phyloP scores from a whole-genome alignment of 148 eudicot genomes.

The Arctostaphylos glauca region DNA sequence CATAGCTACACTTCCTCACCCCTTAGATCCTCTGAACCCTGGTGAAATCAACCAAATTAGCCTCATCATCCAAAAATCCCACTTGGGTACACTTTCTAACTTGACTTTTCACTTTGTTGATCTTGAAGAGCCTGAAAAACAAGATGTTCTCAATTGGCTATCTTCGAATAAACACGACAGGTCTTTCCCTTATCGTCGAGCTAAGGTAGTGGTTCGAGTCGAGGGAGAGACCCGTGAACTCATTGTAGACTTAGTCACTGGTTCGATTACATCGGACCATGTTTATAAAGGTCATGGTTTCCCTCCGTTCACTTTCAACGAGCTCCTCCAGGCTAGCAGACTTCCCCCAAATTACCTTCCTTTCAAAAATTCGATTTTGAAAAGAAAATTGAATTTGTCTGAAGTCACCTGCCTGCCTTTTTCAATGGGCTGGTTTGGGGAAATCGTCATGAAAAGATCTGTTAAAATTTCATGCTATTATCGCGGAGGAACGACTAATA shows the following conservation, averaged over 20 bases:
- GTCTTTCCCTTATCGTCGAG: constrained; percentile 51
- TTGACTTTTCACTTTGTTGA: constrained; percentile 73
- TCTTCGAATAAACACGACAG: constrained; percentile 27
- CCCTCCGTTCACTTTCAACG: constrained; percentile 57
- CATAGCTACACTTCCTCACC: constrained; percentile 39
- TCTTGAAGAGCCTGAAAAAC: constrained; percentile 77
- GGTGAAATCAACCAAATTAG: constrained; percentile 52
- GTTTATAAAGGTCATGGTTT: constrained; percentile 64
- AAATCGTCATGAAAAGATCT: constrained; percentile 41
- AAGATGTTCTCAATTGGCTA: constrained; percentile 50
- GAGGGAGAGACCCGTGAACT: constrained; percentile 56
- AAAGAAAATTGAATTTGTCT: constrained; percentile 56
- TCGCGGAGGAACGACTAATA: constrained; percentile 59
- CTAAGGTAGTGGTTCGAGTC: constrained; percentile 62
- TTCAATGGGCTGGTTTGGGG: constrained; percentile 80
- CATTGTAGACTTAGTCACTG: constrained; percentile 41
- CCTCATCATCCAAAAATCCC: constrained; percentile 44
- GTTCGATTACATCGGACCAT: constrained; percentile 40
- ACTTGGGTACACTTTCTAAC: constrained; percentile 37
- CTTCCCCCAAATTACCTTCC: constrained; percentile 33
- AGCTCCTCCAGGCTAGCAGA: constrained; percentile 48
- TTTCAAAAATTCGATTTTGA: constrained; percentile 49
- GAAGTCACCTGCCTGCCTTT: constrained; percentile 73
- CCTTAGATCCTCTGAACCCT: constrained; percentile 70
- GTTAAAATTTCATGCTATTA: constrained; percentile 63